Percentiles rank a stretch among this genome's conserved stretches.
Conservation (phyloP, 1,284 basidiomycete species). For the Lignosus rhinocerotis region DNA sequence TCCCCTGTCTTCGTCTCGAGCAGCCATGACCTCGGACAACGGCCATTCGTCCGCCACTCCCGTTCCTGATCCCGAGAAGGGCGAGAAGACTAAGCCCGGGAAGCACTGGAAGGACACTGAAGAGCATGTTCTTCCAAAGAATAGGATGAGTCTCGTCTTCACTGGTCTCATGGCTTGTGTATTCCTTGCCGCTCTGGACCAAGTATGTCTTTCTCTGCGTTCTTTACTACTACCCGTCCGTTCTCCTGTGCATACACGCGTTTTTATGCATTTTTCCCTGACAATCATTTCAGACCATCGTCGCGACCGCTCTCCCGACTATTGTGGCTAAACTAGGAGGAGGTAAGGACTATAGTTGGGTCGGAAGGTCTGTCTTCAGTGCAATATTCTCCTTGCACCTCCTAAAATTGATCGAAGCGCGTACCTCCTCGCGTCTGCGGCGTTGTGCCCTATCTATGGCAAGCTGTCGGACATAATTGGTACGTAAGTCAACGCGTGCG, state of each 20-base stretch:
- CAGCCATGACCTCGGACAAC: conserved; percentile 15
- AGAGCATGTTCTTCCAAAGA: conserved; percentile 42
- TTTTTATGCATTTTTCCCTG: neutral
- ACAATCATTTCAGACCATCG: conserved; percentile 56
- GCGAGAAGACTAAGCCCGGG: conserved; percentile 24
- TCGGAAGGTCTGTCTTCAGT: conserved; percentile 56
- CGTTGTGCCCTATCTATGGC: conserved; percentile 72
- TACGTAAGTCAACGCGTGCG: conserved; percentile 14
- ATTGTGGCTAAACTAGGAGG: conserved; percentile 72
- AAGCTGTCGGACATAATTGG: conserved; percentile 70
- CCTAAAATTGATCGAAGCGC: conserved; percentile 42
- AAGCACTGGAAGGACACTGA: conserved; percentile 40
- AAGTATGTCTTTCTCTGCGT: conserved; percentile 29
- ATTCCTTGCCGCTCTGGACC: conserved; percentile 45
- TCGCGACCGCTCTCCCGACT: conserved; percentile 80
- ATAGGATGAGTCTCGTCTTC: conserved; percentile 43
- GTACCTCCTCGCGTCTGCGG: conserved; percentile 73
- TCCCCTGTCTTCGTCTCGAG: neutral
- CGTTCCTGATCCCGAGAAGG: conserved; percentile 14
- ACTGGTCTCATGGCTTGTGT: conserved; percentile 42
- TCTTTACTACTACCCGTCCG: neutral
- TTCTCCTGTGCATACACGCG: neutral
- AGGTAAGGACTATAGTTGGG: conserved; percentile 73
- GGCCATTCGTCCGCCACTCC: neutral
- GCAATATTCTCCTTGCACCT: neutral